Evolutionary conservation across 108 stramenopile genomes (phyloP).

Genomic region (Fragilariopsis cylindrus): DNA sequence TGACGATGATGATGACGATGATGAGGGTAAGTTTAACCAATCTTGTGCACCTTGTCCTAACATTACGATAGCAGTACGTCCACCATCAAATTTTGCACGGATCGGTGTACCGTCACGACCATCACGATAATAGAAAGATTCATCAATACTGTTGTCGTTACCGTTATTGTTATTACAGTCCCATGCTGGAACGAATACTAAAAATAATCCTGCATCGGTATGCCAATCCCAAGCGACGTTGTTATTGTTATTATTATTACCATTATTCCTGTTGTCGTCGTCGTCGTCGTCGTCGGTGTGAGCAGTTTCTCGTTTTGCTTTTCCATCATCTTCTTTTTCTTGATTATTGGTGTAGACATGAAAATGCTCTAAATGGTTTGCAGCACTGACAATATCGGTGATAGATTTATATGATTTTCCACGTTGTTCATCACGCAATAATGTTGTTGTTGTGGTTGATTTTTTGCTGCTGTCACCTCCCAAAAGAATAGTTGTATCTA

Average conservation of each 20-base stretch:
- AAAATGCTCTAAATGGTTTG: constrained; percentile 65
- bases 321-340: background rate
- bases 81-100: constrained; percentile 46
- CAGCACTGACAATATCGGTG: constrained; percentile 41
- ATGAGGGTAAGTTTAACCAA: constrained; percentile 44
- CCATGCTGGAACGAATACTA: constrained; percentile 71
- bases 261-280: background rate
- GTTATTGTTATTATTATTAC: background rate
- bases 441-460: background rate
- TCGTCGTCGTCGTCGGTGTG: background rate
- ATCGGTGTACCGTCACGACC: constrained; percentile 13
- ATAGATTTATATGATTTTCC: constrained; percentile 25
- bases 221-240: constrained; percentile 55
- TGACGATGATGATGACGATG: no score
- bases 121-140: constrained; percentile 40
- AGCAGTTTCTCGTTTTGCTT: background rate
- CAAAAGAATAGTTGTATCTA: constrained; percentile 41
- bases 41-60: constrained; percentile 73
- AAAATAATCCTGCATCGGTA: constrained; percentile 81
- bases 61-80: constrained; percentile 55
- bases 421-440: constrained; percentile 18
- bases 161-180: constrained; percentile 39
- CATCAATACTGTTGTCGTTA: constrained; percentile 16
- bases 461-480: background rate
- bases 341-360: constrained; percentile 55